Conservation (phyloP, 202 grass and related monocot species). For the Musa balbisiana region DNA sequence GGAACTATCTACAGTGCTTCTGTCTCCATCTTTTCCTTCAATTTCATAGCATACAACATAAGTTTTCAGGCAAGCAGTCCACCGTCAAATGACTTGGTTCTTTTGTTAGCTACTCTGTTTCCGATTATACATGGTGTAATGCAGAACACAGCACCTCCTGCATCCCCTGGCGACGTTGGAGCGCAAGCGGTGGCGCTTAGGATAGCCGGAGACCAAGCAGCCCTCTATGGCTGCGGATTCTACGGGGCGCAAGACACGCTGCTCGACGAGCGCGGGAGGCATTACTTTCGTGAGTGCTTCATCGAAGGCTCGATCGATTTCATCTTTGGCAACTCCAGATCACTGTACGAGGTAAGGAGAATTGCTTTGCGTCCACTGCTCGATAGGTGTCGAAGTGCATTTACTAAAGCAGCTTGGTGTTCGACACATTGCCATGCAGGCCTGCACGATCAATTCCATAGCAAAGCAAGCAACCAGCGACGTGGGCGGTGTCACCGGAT, state of each 20-base stretch:
- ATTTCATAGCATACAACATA: conserved; percentile 63
- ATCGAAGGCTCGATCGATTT: conserved; percentile 90
- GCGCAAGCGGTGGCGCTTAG: conserved; percentile 69
- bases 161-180: conserved; percentile 42
- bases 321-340: conserved; percentile 71
- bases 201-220: conserved; percentile 59
- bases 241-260: conserved; percentile 75
- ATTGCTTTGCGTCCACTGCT: neutral
- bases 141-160: conserved; percentile 46
- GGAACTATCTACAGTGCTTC: conserved; percentile 56
- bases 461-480: conserved; percentile 27
- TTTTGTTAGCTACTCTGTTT: neutral
- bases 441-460: conserved; percentile 60
- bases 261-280: conserved; percentile 63
- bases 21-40: conserved; percentile 41
- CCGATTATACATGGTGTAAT: neutral
- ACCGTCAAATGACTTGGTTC: neutral
- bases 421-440: conserved; percentile 11
- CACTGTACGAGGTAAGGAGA: conserved; percentile 40
- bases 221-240: conserved; percentile 72
- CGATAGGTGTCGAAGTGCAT: neutral
- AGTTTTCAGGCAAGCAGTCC: conserved; percentile 39
- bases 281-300: conserved; percentile 59
- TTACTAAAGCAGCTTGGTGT: neutral
- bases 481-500: conserved; percentile 42